These are phyloP conservation scores for Spatholobus suberectus DNA, from an alignment of 306 rosid genomes.

Conservation along the genomic window DNA sequence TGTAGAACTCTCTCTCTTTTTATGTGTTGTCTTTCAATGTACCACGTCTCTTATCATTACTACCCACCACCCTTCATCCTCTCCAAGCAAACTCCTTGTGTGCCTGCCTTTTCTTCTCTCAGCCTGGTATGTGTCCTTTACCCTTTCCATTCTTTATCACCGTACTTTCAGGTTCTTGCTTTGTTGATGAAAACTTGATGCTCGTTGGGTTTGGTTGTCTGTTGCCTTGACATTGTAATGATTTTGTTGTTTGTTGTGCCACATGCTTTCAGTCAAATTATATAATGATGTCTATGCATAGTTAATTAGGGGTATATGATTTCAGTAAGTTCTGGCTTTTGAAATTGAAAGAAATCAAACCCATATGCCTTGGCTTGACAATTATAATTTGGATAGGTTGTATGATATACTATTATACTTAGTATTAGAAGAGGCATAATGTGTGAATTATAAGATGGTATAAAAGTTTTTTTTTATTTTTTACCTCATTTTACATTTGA, in stretches of 20 bases:
- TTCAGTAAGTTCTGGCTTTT: constrained; percentile 1
- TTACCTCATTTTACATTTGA: not conserved
- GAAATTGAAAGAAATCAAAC: constrained; percentile 1
- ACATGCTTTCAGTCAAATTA: constrained; percentile 1
- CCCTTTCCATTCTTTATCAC: constrained; percentile 31
- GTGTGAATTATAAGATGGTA: not conserved
- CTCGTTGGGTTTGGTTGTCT: constrained; percentile 3
- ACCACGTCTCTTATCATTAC: constrained; percentile 56
- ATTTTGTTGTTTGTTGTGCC: constrained; percentile 24
- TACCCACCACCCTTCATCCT: constrained; percentile 38
- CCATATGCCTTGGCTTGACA: not conserved
- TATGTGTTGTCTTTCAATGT: constrained; percentile 50
- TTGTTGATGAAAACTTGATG: not conserved
- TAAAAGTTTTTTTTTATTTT: not conserved
- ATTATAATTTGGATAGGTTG: not conserved
- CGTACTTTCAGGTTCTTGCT: constrained; percentile 1
- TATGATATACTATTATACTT: not conserved
- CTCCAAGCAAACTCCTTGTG: constrained; percentile 27
- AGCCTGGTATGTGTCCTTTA: constrained; percentile 38
- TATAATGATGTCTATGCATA: not conserved
- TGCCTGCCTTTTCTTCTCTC: constrained; percentile 29
- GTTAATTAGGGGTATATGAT: not conserved
- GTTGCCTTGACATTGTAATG: constrained; percentile 12
- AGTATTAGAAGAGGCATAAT: not conserved
- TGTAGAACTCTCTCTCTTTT: constrained; percentile 26